Base-by-base conservation (phyloP, 495 filamentous ascomycete species). In the Baudoinia panamericana region DNA sequence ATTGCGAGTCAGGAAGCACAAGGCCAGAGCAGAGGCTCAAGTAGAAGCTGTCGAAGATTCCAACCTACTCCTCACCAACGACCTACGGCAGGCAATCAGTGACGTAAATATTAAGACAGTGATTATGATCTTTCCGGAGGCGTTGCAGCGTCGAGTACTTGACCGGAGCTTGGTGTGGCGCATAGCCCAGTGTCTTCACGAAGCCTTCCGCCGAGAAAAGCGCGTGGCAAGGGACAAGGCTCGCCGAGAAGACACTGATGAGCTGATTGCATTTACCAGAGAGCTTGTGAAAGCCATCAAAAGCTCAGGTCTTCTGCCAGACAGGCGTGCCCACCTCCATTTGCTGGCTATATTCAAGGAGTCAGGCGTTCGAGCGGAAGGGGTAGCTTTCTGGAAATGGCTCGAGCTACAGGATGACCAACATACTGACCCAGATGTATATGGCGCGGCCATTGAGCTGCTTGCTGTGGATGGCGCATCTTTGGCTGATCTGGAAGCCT, bases 371-470 rank as follows among this genome's bases (percentile, higher is more conserved):
- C 66, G 61, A 22, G 48, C 54, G 11, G 26, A 41, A 19, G 64
- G 61, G 0, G 41, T 55, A n/a, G 28, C 44, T 12, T 68, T 70
- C 43, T 70, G 67, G 67, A 34, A 49, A 7, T 69, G 64, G 63
- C 51, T 70, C 11, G 22, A 41, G 24, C 7, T 27, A 2, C 60
- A 62, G 43, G 51, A 58, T 21, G 62, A 63, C 12, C 34, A 46
- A 6, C 55, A 56, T 25, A 46, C 59, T 9, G 50, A 63, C 39
- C 42, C 47, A 4, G 45, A 57, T 4, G 63, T 65, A 8, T 70
- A 69, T 36, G 67, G 67, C 1, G 61, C 59, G 8, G 63, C 62
- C 1, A 67, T 70, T 17, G 67, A 70, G 42, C 45, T 61, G 25
- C 47, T 70, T 26, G 63, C 66, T 8, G 60, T 57, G 13, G 46